Evolutionary conservation across 306 rosid genomes (phyloP).

Genomic region (Abrus pulchellus): DNA sequence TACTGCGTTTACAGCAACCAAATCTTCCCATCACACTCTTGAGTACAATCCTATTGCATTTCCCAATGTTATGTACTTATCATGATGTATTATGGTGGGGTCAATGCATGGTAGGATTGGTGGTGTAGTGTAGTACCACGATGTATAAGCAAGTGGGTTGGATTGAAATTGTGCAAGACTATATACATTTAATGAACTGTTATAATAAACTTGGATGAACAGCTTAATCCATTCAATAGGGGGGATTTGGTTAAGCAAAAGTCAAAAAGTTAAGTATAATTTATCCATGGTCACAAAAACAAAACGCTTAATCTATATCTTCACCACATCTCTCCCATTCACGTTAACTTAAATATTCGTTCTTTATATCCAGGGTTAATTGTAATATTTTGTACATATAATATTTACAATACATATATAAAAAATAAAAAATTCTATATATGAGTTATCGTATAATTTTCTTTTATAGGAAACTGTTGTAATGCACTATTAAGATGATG

Average conservation of each 20-base stretch:
- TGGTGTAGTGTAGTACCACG: not conserved
- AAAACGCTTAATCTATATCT: not conserved
- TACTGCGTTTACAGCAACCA: no score
- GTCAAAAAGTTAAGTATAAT: not conserved
- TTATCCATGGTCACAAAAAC: not conserved
- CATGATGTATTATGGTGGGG: not conserved
- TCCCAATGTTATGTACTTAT: not conserved
- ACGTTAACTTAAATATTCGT: not conserved
- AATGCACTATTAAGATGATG: no score
- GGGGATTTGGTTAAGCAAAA: not conserved
- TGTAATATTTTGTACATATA: no score
- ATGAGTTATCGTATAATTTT: no score
- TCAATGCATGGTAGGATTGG: not conserved
- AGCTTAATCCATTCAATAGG: no score
- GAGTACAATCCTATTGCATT: not conserved
- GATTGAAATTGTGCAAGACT: not conserved
- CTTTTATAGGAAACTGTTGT: no score
- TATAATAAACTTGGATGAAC: not conserved
- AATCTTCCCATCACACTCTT: no score
- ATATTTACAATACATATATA: no score
- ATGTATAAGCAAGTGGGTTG: not conserved
- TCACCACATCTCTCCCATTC: not conserved
- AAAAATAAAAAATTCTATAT: no score
- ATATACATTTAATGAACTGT: not conserved
- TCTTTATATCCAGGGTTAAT: not conserved